Conservation (phyloP, 2,329 filamentous ascomycete genomes). For the Cytospora mali region DNA sequence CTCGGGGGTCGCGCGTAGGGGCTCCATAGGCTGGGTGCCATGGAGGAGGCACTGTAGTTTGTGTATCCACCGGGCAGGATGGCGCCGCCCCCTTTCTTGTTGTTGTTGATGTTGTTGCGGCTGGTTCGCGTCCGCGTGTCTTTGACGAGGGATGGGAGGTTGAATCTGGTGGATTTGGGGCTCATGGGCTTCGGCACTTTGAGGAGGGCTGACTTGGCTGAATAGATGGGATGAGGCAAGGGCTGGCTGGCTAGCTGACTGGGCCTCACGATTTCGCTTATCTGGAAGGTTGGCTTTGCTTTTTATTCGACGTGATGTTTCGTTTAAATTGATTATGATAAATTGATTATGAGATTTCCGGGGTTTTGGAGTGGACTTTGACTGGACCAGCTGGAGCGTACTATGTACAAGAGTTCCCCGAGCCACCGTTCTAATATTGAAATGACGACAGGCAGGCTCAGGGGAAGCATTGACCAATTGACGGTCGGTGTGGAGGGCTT, state of each 20-base stretch:
- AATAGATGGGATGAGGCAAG: neutral
- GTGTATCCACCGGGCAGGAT: constrained; percentile 18
- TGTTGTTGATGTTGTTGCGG: constrained; percentile 14
- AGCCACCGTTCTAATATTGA: neutral
- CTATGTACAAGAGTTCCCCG: neutral
- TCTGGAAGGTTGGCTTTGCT: neutral
- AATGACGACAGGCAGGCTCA: neutral
- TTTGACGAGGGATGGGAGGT: constrained; percentile 25
- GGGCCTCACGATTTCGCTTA: neutral
- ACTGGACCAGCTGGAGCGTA: neutral
- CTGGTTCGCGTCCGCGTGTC: constrained; percentile 28
- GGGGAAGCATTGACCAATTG: constrained; percentile 1
- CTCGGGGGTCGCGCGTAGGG: constrained; percentile 25
- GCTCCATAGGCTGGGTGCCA: constrained; percentile 19
- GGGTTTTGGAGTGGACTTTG: neutral
- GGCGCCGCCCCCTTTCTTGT: constrained; percentile 6
- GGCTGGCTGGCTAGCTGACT: neutral
- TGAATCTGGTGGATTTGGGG: constrained; percentile 16
- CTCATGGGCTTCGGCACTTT: neutral
- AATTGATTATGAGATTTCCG: neutral
- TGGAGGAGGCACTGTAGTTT: constrained; percentile 11
- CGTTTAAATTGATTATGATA: neutral
- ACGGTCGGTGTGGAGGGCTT: neutral
- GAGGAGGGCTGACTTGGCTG: neutral
- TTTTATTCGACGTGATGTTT: neutral